A percentile compares a stretch with the other conserved stretches of the same genome.
phyloP scores from a whole-genome alignment of 805 yeast genomes.

The Candida rishiriensis region DNA sequence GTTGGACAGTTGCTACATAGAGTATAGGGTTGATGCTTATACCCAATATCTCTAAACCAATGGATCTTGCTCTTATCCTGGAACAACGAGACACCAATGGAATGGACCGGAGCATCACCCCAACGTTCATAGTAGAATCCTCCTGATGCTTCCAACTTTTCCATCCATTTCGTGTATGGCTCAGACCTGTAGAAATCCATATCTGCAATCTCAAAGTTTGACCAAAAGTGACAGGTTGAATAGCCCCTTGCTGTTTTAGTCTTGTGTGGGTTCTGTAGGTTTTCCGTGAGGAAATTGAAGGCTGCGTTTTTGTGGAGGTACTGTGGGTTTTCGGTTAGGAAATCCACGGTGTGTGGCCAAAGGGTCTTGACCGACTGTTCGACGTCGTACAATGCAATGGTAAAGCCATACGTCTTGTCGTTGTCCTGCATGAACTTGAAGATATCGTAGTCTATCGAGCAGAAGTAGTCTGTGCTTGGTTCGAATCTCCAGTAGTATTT shows the following conservation, averaged over 20 bases:
- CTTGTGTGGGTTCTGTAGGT: conserved; percentile 47
- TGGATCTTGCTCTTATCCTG: conserved; percentile 67
- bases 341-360: conserved; percentile 68
- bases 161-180: conserved; percentile 61
- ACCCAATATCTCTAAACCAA: conserved; percentile 86
- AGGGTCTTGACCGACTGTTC: conserved; percentile 57
- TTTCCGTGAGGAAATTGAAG: conserved; percentile 47
- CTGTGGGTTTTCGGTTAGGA: conserved; percentile 50
- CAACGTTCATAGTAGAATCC: conserved; percentile 88
- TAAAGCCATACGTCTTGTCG: conserved; percentile 69
- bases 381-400: conserved; percentile 63
- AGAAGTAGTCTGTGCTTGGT: conserved; percentile 64
- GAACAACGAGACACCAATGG: conserved; percentile 67
- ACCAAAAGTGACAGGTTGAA: conserved; percentile 81
- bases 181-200: conserved; percentile 75
- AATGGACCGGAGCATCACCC: conserved; percentile 94
- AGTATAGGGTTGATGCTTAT: conserved; percentile 66
- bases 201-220: conserved; percentile 81
- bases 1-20: conserved; percentile 58
- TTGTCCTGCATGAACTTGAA: conserved; percentile 69
- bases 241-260: conserved; percentile 37
- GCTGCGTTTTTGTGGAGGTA: conserved; percentile 53
- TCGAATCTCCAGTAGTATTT: conserved; percentile 80
- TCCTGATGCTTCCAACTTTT: conserved; percentile 61
- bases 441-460: conserved; percentile 70